Percentiles rank a stretch among this genome's conserved stretches.
Conservation (phyloP, 495 filamentous ascomycete species). For the Tuber indicum region DNA sequence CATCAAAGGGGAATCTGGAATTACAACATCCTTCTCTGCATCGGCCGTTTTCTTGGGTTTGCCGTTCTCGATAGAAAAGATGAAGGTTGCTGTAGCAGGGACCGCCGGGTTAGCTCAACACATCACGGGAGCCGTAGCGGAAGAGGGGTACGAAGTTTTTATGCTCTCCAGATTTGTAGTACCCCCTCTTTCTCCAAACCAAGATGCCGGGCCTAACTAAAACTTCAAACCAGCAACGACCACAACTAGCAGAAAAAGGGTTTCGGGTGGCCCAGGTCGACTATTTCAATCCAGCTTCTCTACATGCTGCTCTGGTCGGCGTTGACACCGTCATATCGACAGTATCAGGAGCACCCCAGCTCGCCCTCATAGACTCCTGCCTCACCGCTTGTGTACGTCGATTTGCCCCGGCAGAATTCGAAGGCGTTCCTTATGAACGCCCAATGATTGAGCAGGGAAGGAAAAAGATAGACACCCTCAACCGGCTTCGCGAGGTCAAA, state of each 20-base stretch:
- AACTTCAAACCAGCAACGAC: constrained; percentile 41
- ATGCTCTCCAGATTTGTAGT: constrained; percentile 60
- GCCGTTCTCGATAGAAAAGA: constrained; percentile 44
- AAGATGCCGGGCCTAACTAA: constrained; percentile 42
- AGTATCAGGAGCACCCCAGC: constrained; percentile 57
- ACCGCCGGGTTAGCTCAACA: constrained; percentile 61
- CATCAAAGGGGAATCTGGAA: neutral
- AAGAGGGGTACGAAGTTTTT: constrained; percentile 59
- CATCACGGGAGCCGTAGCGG: constrained; percentile 55
- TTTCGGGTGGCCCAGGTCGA: constrained; percentile 53
- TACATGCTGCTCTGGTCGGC: constrained; percentile 58
- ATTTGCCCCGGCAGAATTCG: constrained; percentile 71
- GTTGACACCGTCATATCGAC: constrained; percentile 73
- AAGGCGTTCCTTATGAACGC: constrained; percentile 51
- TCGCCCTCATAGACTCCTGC: constrained; percentile 67
- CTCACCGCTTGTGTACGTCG: constrained; percentile 56
- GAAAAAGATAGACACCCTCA: constrained; percentile 53
- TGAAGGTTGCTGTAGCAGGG: constrained; percentile 69
- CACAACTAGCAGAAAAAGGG: constrained; percentile 49
- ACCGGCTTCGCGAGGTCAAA: constrained; percentile 48
- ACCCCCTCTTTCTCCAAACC: constrained; percentile 19
- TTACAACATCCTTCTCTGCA: neutral
- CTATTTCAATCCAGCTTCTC: constrained; percentile 52
- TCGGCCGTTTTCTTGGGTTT: neutral
- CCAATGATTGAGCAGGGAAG: constrained; percentile 48